A percentile compares a stretch with the other conserved stretches of the same genome.
Evolutionary conservation across 75 land plant genomes (phyloP).

Genomic region (Azolla pinnata): DNA sequence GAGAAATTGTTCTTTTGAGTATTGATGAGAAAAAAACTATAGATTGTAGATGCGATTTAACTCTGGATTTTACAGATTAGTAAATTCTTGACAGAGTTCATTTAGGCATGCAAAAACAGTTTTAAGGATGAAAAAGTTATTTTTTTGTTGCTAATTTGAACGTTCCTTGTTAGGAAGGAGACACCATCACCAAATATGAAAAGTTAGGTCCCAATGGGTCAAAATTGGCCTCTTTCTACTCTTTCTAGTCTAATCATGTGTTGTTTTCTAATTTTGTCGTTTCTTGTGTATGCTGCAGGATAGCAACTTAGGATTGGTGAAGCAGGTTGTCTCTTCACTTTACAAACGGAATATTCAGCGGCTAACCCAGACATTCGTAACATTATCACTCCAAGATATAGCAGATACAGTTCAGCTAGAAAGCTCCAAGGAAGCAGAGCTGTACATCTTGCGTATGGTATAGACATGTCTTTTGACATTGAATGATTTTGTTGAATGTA

Average conservation of each 20-base stretch:
- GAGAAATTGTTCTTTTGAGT: too few relatives aligned
- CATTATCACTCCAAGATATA: slow-evolving; percentile 93
- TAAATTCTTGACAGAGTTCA: not conserved
- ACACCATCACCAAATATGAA: too few relatives aligned
- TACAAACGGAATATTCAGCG: slow-evolving; percentile 92
- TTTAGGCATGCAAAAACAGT: too few relatives aligned
- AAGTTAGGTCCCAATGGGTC: too few relatives aligned
- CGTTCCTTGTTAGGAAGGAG: too few relatives aligned
- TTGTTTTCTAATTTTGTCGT: not conserved
- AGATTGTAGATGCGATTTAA: too few relatives aligned
- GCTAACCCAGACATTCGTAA: slow-evolving; percentile 88
- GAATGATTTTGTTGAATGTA: slow-evolving; percentile 12
- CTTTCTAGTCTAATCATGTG: too few relatives aligned
- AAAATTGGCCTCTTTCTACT: too few relatives aligned
- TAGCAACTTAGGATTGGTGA: slow-evolving; percentile 84
- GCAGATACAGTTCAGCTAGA: slow-evolving; percentile 78
- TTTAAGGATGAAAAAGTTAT: too few relatives aligned
- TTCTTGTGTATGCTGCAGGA: slow-evolving; percentile 50
- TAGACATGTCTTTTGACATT: too few relatives aligned
- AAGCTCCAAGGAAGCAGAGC: slow-evolving; percentile 81
- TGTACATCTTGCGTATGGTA: slow-evolving; percentile 97
- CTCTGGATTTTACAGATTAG: not conserved
- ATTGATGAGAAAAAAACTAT: too few relatives aligned
- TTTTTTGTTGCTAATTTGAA: too few relatives aligned
- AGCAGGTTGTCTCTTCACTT: slow-evolving; percentile 86